Evolutionary conservation across 1,284 basidiomycete genomes (phyloP), one percentile per base, ranked within the genome.

Genomic region (Polyporus tsugae): DNA sequence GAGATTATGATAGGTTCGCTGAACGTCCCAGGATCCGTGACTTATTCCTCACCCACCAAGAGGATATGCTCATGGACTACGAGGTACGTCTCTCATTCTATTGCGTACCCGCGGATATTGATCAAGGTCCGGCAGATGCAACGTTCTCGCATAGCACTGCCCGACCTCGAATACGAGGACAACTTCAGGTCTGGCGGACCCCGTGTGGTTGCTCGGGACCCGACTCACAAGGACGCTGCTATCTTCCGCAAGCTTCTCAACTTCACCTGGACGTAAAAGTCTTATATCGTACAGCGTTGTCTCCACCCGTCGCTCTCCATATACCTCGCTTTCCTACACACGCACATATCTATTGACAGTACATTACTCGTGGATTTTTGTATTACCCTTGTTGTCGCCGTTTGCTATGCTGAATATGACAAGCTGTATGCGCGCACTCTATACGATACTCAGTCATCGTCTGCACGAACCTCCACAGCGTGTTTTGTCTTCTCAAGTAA

Each of bases 41-140:
- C 33, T 77, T 93, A 52, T 80, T 93, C 65, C 77, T 84, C 46
- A 82, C 82, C 19, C 81, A 84, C 41, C 71, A 75, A 35, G 72
- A 74, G 38, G 42, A 70, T 7, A 79, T 80, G 76, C 74, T 91
- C 38, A 92, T 94, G 91, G 86, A 85, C 70, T 82, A 84, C 65
- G 89, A 91, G 80, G 91, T 91, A 72, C 66, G 84, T 74, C 6
- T 17, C 41, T 55, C 61, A 64, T 55, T 10, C 4, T 41, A 33
- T 29, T 42, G 25, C 38, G 6, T 22, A 15, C 13, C 36, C 22
- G 15, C 15, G 39, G n/a, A 36, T 25, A 22, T n/a, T 64, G 44
- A 63, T 66, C 42, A 65, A 52, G 69, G 60, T 59, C 65, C 35
- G 62, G n/a, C 72, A 90, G 89, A 85, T 87, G 84, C 87, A 88